These are phyloP conservation scores for Microdochium bolleyi DNA, from an alignment of 2,329 filamentous ascomycete species.

Conservation along the genomic window DNA sequence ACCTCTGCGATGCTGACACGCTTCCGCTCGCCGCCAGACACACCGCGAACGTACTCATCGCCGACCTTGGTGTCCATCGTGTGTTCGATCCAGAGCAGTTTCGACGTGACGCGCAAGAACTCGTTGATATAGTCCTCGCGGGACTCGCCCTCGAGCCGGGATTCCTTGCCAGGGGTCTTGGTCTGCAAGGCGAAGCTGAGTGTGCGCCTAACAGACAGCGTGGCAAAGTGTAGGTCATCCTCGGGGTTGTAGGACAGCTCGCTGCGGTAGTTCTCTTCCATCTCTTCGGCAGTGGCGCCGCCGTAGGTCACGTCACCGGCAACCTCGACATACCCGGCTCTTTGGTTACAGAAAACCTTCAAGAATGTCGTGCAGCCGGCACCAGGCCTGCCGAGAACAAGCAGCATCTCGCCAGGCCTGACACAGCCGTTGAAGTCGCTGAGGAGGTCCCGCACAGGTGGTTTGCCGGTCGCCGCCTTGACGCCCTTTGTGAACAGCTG, in stretches of 20 bases:
- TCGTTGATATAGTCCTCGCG: constrained; percentile 37
- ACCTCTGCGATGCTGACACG: constrained; percentile 71
- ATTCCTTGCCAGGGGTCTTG: constrained; percentile 51
- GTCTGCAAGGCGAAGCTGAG: constrained; percentile 60
- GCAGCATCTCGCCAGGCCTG: constrained; percentile 46
- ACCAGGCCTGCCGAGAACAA: constrained; percentile 49
- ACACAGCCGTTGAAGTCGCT: constrained; percentile 48
- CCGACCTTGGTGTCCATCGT: constrained; percentile 61
- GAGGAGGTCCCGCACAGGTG: constrained; percentile 26
- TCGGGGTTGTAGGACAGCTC: constrained; percentile 65
- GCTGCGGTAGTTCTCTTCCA: constrained; percentile 46
- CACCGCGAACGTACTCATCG: constrained; percentile 53
- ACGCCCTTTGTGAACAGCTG: constrained; percentile 16
- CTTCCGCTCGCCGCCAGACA: constrained; percentile 61
- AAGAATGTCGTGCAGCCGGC: constrained; percentile 50
- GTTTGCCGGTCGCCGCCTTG: constrained; percentile 25
- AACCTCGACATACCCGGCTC: constrained; percentile 54
- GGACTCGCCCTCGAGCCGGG: constrained; percentile 49
- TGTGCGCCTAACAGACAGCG: constrained; percentile 59
- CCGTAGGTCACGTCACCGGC: constrained; percentile 60
- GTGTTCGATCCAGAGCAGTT: constrained; percentile 61
- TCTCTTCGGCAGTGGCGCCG: constrained; percentile 31
- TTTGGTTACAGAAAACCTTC: constrained; percentile 62
- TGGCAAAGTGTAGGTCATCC: constrained; percentile 60
- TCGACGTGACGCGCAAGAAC: constrained; percentile 42